These are phyloP conservation scores for Nigrospora oryzae DNA, from an alignment of 2,329 filamentous ascomycete species.

Conservation along the genomic window DNA sequence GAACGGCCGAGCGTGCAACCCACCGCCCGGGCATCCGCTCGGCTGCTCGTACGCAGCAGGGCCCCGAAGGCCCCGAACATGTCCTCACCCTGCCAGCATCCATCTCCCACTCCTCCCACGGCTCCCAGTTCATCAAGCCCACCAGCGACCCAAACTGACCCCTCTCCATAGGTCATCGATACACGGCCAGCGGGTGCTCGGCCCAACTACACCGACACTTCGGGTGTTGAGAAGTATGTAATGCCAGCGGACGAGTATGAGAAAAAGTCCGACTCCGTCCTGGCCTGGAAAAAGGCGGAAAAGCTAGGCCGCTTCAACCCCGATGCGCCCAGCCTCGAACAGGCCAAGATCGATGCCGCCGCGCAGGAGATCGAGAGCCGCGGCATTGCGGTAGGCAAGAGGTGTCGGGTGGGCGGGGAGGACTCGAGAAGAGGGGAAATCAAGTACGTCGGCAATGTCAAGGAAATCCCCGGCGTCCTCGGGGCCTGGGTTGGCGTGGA, in stretches of 20 bases:
- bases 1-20: too few species aligned
- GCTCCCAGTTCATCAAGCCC: background rate
- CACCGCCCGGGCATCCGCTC: too few species aligned
- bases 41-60: too few species aligned
- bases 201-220: conserved; percentile 73
- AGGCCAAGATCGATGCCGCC: conserved; percentile 61
- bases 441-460: conserved; percentile 64
- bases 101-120: too few species aligned
- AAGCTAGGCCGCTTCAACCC: conserved; percentile 96
- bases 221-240: conserved; percentile 78
- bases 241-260: conserved; percentile 85
- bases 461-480: conserved; percentile 59
- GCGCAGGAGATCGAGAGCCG: conserved; percentile 62
- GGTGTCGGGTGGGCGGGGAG: conserved; percentile 58
- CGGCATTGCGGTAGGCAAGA: conserved; percentile 54
- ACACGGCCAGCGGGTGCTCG: conserved; percentile 67
- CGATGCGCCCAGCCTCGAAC: conserved; percentile 63
- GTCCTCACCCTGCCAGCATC: too few species aligned
- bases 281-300: conserved; percentile 92
- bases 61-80: too few species aligned
- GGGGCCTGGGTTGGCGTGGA: conserved; percentile 66
- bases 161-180: conserved; percentile 59
- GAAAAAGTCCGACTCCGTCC: conserved; percentile 75
- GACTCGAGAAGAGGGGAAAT: conserved; percentile 63
- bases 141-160: conserved; percentile 11